Base-by-base conservation (phyloP, 1,284 basidiomycete species). In the Anthracocystis panici-leucophaei region DNA sequence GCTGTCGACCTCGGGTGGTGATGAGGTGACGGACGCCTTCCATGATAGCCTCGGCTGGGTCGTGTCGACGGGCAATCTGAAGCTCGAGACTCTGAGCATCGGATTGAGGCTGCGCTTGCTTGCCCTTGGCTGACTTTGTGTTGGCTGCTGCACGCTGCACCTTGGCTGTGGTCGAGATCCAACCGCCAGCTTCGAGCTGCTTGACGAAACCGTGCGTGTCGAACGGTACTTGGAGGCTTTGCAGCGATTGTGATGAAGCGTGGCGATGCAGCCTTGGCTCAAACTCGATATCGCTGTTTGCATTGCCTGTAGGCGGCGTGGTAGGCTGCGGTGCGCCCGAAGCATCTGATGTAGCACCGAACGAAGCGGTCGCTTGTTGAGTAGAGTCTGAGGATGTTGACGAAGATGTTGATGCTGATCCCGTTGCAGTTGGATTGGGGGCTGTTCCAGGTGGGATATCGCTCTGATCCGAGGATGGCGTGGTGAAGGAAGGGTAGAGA, bases 21-120 rank as follows among this genome's bases (percentile, higher is more conserved):
- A 98, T 89, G 77, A 97, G 86, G 0, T 91, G 91, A 54, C 93
- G 88, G 12, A 93, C 93, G 3, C 92, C 92, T 23, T 92, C 89
- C 95, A 97, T 97, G 66, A 98, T 75, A 21, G 81, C 80, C 53
- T 84, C 80, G 14, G 83, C 82, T 20, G 82, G 82, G 45, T 84
- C 82, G 61, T 84, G 82, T 20, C 70, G 65, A 18, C 73, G 75
- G 18, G 63, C 57, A 21, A 72, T 58, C 21, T 76, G 74, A 4
- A 70, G 53, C 10, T 52, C 53, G 14, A 75, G 46, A 9, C 54
- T 49, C 12, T 64, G 65, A 31, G 48, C 56, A 10, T 31, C 54
- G 23, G 65, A 14, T 16, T 68, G 45, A 20, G 40, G 12, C 46
- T 65, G 62, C 12, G 42, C 21, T 44, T 64, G 70, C 56, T 75